Base-by-base conservation (phyloP, 805 yeast genomes). In the Middelhovenomyces tepae region DNA sequence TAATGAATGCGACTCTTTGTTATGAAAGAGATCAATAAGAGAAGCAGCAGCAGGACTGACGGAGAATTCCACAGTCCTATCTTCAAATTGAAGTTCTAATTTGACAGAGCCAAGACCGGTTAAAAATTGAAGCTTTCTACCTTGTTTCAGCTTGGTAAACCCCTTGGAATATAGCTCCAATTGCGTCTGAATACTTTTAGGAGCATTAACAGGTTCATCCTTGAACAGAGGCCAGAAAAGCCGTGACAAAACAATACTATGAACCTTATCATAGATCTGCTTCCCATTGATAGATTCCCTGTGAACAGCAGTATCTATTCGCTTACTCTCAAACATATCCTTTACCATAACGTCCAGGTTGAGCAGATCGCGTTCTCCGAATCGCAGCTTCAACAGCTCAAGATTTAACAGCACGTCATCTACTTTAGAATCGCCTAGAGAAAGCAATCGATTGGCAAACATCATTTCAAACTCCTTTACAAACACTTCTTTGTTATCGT, bases 261-360 rank as follows among this genome's bases (percentile, higher is more conserved):
- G 73, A 20, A 77, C 59, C 1, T 20, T 30, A 5, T 14, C 19
- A 16, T 18, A 13, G 27, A 15, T 11, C n/a, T 16, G 17, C 5
- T 9, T 16, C n/a, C n/a, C n/a, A 9, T 21, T 21, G 7, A 7
- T 7, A n/a, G 17, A 7, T 7, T 26, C 11, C n/a, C 35, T 19
- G 34, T 62, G 67, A 11, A 72, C 56, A 4, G 47, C 37, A 3
- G 39, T 36, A 42, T 75, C 73, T 6, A 73, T 53, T 3, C 47
- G 45, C 34, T 64, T 59, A 44, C 93, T 78, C 17, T 71, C 72
- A 13, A 59, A 50, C 7, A 86, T 65, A 53, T 85, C 95, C 24
- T 69, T 58, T 11, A 86, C 63, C 97, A 91, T 91, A 6, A 89
- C 84, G 47, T 83, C 93, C 32, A 86, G 62, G 16, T 73, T 71